These are phyloP conservation scores for Quercus suber DNA, from an alignment of 306 rosid genomes.

Conservation along the genomic window DNA sequence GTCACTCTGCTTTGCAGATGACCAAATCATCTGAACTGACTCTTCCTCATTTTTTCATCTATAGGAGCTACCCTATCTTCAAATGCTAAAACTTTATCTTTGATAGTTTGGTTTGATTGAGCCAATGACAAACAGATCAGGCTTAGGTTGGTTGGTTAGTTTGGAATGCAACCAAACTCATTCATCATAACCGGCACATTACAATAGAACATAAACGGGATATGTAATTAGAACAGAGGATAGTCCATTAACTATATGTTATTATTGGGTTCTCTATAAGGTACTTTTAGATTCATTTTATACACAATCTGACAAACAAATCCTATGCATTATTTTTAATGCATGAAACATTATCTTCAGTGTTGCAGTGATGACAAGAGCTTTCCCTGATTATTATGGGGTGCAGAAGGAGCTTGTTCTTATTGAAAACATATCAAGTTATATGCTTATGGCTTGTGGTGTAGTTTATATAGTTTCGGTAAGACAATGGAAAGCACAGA, in stretches of 20 bases:
- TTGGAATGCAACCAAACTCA: neutral
- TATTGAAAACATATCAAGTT: slow-evolving; percentile 66
- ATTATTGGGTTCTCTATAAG: neutral
- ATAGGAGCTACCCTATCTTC: neutral
- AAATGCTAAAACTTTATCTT: neutral
- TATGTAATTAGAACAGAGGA: neutral
- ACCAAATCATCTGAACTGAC: too few species aligned
- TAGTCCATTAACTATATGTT: neutral
- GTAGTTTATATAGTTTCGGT: slow-evolving; percentile 54
- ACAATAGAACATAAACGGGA: neutral
- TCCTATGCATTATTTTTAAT: slow-evolving; percentile 2
- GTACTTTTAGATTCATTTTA: neutral
- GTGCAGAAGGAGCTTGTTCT: slow-evolving; percentile 36
- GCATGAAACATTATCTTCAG: slow-evolving; percentile 33
- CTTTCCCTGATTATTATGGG: slow-evolving; percentile 46
- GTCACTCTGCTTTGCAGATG: too few species aligned
- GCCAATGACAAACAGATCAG: neutral
- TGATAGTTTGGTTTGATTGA: neutral
- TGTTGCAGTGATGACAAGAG: slow-evolving; percentile 84
- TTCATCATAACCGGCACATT: neutral
- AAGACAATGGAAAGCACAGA: slow-evolving; percentile 24
- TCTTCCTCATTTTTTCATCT: too few species aligned
- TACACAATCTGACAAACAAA: neutral
- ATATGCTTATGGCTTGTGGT: slow-evolving; percentile 76
- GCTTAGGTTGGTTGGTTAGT: neutral